These are phyloP conservation scores for Malbranchea zuffiana DNA, from an alignment of 2,329 filamentous ascomycete genomes.

Conservation along the genomic window DNA sequence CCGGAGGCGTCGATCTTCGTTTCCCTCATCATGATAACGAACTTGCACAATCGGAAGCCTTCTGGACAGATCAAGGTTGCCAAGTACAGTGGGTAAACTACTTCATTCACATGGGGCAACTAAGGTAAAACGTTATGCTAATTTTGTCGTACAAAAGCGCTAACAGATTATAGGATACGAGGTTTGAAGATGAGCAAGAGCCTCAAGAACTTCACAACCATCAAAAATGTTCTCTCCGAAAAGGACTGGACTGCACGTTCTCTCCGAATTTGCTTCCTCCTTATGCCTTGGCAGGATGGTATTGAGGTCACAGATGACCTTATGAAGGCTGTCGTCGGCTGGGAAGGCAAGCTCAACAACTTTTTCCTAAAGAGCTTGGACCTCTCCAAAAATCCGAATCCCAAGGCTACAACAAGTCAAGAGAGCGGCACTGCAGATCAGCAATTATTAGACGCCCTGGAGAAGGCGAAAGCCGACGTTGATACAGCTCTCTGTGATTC, in stretches of 20 bases:
- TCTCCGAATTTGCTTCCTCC: slow-evolving; percentile 74
- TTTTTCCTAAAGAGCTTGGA: slow-evolving; percentile 59
- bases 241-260: slow-evolving; percentile 66
- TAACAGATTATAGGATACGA: too few species aligned
- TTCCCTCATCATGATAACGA: slow-evolving; percentile 95
- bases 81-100: slow-evolving; percentile 79
- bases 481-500: slow-evolving; percentile 64
- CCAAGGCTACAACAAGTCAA: slow-evolving; percentile 19
- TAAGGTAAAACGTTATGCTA: too few species aligned
- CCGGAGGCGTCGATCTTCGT: slow-evolving; percentile 78
- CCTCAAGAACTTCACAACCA: slow-evolving; percentile 91
- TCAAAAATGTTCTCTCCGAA: slow-evolving; percentile 62
- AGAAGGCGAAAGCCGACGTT: slow-evolving; percentile 46
- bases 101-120: slow-evolving; percentile 89
- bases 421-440: too few species aligned
- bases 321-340: slow-evolving; percentile 59
- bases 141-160: too few species aligned
- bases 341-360: slow-evolving; percentile 70
- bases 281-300: slow-evolving; percentile 81
- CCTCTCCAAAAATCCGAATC: too few species aligned
- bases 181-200: slow-evolving; percentile 95
- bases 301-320: slow-evolving; percentile 84
- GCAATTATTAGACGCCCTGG: slow-evolving; percentile 39
- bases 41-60: slow-evolving; percentile 80
- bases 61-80: slow-evolving; percentile 49